Evolutionary conservation across 208 protist species (phyloP).

Genomic region (Trypanosoma scelopori): DNA sequence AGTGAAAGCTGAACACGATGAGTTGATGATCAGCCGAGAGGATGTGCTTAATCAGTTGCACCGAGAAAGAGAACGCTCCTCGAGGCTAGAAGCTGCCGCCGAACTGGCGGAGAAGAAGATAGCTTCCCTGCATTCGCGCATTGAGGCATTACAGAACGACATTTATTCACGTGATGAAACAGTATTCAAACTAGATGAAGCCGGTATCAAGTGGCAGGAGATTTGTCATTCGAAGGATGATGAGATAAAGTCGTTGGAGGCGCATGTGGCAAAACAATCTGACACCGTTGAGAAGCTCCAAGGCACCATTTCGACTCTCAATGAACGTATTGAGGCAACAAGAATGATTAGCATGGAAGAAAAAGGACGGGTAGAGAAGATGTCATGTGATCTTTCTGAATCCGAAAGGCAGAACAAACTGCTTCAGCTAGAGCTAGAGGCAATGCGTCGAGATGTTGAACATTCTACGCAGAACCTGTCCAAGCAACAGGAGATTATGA

Average conservation of each 20-base stretch:
- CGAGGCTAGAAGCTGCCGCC: conserved; percentile 27
- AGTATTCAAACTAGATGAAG: conserved; percentile 65
- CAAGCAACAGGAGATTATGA: conserved; percentile 50
- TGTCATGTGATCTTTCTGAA: conserved; percentile 59
- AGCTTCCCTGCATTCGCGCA: conserved; percentile 32
- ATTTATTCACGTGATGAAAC: conserved; percentile 68
- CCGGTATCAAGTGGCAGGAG: conserved; percentile 63
- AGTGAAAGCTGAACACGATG: conserved; percentile 23
- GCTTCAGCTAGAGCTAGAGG: conserved; percentile 46
- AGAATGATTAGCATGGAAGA: conserved; percentile 70
- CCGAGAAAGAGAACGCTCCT: conserved; percentile 34
- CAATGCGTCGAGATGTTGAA: conserved; percentile 47
- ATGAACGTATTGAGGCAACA: conserved; percentile 65
- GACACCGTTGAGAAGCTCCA: conserved; percentile 66
- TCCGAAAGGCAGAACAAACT: conserved; percentile 54
- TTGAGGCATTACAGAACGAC: conserved; percentile 60
- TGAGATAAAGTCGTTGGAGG: conserved; percentile 60
- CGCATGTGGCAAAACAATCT: conserved; percentile 40
- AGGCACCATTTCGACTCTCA: conserved; percentile 62
- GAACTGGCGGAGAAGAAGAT: conserved; percentile 42
- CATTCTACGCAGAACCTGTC: conserved; percentile 42
- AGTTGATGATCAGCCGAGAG: conserved; percentile 6
- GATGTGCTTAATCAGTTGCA: conserved; percentile 38
- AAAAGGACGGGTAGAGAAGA: conserved; percentile 58
- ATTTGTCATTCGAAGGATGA: conserved; percentile 68